Evolutionary conservation across 2,329 filamentous ascomycete species (phyloP).

Genomic region (Pseudogymnoascus verrucosus): DNA sequence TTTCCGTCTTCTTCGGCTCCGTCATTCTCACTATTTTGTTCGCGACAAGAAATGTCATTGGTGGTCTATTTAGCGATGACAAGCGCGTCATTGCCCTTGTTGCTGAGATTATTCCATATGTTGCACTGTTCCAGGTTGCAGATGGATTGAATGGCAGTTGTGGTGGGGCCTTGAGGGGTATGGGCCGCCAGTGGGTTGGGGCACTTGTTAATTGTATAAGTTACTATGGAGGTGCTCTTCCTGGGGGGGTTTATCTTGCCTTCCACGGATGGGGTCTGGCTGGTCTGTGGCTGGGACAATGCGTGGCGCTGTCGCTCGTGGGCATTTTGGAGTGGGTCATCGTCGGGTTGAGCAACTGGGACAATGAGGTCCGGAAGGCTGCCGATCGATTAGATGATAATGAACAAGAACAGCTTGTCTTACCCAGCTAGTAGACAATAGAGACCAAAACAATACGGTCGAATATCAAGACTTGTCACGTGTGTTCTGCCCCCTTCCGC

Average conservation of each 20-base stretch:
- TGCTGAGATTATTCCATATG: conserved; percentile 71
- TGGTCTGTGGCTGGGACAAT: conserved; percentile 79
- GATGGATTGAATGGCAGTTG: conserved; percentile 82
- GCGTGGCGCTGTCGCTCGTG: conserved; percentile 72
- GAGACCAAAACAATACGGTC: not conserved
- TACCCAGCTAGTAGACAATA: not conserved
- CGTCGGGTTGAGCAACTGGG: conserved; percentile 71
- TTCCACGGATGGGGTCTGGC: conserved; percentile 78
- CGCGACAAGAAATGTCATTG: conserved; percentile 64
- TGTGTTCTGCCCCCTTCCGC: not conserved
- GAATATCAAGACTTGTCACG: not conserved
- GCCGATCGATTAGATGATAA: conserved; percentile 59
- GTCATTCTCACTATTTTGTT: conserved; percentile 62
- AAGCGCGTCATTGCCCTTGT: conserved; percentile 63
- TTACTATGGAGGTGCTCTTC: conserved; percentile 76
- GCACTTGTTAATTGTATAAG: conserved; percentile 73
- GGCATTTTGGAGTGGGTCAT: conserved; percentile 72
- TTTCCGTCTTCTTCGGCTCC: conserved; percentile 62
- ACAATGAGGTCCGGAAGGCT: conserved; percentile 61
- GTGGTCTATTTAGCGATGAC: conserved; percentile 75
- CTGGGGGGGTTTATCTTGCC: conserved; percentile 74
- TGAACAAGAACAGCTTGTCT: conserved; percentile 17
- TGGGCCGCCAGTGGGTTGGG: conserved; percentile 81
- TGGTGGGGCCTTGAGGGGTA: conserved; percentile 71
- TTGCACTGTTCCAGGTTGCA: conserved; percentile 83